Base-by-base conservation (phyloP, 2,329 filamentous ascomycete genomes). In the Fusarium kyushuense region DNA sequence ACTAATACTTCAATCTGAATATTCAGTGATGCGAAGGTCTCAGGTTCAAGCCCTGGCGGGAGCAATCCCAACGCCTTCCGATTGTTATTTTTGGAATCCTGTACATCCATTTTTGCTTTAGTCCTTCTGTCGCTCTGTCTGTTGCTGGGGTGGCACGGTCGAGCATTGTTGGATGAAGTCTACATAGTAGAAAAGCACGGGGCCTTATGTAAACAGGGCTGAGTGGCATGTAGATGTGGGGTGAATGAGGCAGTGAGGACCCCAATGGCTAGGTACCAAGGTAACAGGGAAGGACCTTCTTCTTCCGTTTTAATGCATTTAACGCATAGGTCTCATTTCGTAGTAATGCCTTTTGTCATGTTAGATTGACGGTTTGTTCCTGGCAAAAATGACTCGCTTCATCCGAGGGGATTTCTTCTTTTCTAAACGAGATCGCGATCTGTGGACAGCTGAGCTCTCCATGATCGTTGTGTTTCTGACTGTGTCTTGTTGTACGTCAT, bases 41-140 rank as follows among this genome's bases (percentile, higher is more conserved):
- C 70, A 74, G 73, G 74, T 76, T 76, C 74, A 73, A 76, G 72
- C 74, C 74, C 71, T 74, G 71, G 71, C 68, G 72, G 72, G 71
- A 74, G 71, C 74, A 74, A 58, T 74, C 73, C 65, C 58, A 67
- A 40, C 11, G 69, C 67, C 71, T 27, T 65, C 67, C 38, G 16
- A 33, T 65, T 59, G 40, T 55, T 61, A 33, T 71, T 74, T 72
- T 72, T 60, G 27, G 2, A 17, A 11, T 33, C 33, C 55, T 29
- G 35, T 5, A 14, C 7, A 21, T 4, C 1, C 11, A 11, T 11
- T 47, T 13, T 32, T 29, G 5, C 5, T 16, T 30, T 10, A 19
- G 9, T n/a, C 42, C 4, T 14, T 42, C 19, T 25, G 7, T 27
- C 23, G 40, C 12, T 29, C 12, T 14, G 23, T 36, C 17, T 32